phyloP scores from a whole-genome alignment of 441 rosid genomes.

The Croton setiger region DNA sequence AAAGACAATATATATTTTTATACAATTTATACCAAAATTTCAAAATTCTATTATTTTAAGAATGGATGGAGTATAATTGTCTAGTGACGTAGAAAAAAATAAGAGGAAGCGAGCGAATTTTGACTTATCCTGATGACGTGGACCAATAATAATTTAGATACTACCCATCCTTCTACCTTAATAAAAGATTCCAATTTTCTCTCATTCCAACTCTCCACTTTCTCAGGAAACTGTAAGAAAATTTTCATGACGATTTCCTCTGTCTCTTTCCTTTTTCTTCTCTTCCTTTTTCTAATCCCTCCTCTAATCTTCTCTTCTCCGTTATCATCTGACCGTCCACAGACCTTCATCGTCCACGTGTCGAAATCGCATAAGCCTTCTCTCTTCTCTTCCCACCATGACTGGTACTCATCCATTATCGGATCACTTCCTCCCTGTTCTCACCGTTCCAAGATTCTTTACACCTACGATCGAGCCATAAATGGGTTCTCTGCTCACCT shows the following conservation, averaged over 20 bases:
- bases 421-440: conserved; percentile 45
- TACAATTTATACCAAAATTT: no score
- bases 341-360: conserved; percentile 65
- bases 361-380: conserved; percentile 58
- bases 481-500: conserved; percentile 75
- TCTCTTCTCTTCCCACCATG: conserved; percentile 42
- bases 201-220: conserved; percentile 13
- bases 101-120: no score
- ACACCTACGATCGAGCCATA: conserved; percentile 50
- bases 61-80: no score
- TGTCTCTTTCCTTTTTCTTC: conserved; percentile 21
- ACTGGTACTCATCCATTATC: conserved; percentile 64
- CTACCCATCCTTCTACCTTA: no score
- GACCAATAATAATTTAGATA: no score
- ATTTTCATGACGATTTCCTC: conserved; percentile 43
- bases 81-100: no score
- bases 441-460: conserved; percentile 47
- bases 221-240: conserved; percentile 18
- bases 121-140: no score
- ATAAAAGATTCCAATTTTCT: not conserved
- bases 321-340: conserved; percentile 22
- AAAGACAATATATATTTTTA: no score
- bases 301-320: conserved; percentile 22
- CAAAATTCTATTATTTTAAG: no score
- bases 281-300: conserved; percentile 10